Evolutionary conservation across 768 basidiomycete genomes (phyloP).

Genomic region (Tylopilus sp.): DNA sequence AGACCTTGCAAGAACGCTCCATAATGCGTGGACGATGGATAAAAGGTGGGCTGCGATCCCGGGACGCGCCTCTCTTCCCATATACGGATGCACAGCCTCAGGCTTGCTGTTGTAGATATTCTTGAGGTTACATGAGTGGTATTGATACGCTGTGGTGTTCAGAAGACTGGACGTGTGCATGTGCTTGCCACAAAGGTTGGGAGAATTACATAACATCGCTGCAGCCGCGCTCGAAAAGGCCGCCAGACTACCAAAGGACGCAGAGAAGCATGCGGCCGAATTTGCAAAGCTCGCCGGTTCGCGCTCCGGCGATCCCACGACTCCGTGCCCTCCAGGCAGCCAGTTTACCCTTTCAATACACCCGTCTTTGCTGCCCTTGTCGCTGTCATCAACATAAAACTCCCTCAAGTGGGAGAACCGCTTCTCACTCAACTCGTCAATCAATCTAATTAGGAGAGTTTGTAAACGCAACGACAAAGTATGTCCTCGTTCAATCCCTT

Average conservation of each 20-base stretch:
- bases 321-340: conserved; percentile 88
- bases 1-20: too few species aligned
- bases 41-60: too few species aligned
- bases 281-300: conserved; percentile 82
- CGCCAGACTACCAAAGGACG: conserved; percentile 49
- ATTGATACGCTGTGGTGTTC: too few species aligned
- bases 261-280: conserved; percentile 79
- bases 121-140: too few species aligned
- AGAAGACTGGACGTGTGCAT: too few species aligned
- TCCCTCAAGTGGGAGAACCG: conserved; percentile 94
- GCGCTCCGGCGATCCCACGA: conserved; percentile 89
- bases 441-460: conserved; percentile 87
- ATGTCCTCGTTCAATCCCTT: conserved; percentile 17
- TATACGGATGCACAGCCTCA: too few species aligned
- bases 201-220: too few species aligned
- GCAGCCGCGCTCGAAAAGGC: too few species aligned
- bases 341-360: conserved; percentile 96
- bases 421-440: conserved; percentile 85
- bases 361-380: conserved; percentile 95
- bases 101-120: too few species aligned
- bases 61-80: too few species aligned
- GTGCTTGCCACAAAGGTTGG: too few species aligned
- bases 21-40: too few species aligned
- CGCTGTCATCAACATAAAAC: conserved; percentile 93
- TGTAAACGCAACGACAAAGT: conserved; percentile 99